phyloP scores from a whole-genome alignment of 2,329 filamentous ascomycete species.

The Botrytis paeoniae region DNA sequence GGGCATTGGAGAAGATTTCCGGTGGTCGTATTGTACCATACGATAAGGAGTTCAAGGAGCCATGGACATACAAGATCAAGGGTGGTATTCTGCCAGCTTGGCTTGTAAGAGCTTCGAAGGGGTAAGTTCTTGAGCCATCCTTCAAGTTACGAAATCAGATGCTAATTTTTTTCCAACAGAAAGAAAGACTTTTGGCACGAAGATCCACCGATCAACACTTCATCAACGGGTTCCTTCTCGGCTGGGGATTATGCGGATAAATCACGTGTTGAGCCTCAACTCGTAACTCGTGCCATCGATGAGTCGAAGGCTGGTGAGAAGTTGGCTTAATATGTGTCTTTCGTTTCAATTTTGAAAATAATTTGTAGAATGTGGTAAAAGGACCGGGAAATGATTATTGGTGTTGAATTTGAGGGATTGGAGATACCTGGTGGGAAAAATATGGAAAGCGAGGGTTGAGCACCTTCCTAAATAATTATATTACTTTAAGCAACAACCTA shows the following conservation, averaged over 20 bases:
- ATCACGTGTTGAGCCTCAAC: not conserved
- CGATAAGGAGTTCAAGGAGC: slow-evolving; percentile 74
- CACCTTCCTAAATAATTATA: not conserved
- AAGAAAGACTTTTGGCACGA: slow-evolving; percentile 32
- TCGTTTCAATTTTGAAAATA: not conserved
- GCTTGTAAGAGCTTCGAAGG: slow-evolving; percentile 51
- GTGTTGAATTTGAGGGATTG: not conserved
- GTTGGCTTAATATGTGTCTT: not conserved
- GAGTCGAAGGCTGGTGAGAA: not conserved
- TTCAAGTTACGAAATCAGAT: not conserved
- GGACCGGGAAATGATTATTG: not conserved
- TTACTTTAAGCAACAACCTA: not conserved
- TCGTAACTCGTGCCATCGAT: not conserved
- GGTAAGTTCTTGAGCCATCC: not conserved
- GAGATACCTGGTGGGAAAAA: not conserved
- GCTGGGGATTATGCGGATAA: not conserved
- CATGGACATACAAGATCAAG: slow-evolving; percentile 74
- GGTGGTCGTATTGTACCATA: slow-evolving; percentile 69
- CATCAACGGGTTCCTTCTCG: not conserved
- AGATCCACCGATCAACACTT: slow-evolving; percentile 10
- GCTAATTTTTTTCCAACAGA: slow-evolving; percentile 44
- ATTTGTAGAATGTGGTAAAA: not conserved
- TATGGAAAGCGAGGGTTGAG: not conserved
- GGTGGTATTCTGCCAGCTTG: slow-evolving; percentile 74
- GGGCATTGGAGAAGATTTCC: slow-evolving; percentile 62